Evolutionary conservation across 768 basidiomycete species (phyloP).

Genomic region (Suillus tomentosus): DNA sequence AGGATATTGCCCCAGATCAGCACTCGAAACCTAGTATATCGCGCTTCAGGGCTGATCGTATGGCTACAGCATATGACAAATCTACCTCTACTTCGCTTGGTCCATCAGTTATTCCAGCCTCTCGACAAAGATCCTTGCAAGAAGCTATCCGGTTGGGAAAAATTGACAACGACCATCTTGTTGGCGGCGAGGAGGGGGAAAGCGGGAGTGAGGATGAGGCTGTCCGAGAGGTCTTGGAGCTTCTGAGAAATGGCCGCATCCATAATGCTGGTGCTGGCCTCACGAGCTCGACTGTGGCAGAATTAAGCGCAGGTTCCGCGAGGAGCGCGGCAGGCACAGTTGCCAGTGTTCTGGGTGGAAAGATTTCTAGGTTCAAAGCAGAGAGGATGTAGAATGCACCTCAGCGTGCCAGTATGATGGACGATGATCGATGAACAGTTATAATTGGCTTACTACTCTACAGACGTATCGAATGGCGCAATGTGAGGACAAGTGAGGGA

Average conservation of each 20-base stretch:
- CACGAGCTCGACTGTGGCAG: slow-evolving; percentile 19
- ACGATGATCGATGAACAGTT: not conserved
- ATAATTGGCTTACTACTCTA: not conserved
- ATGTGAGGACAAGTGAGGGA: too few relatives aligned
- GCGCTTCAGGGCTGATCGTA: slow-evolving; percentile 61
- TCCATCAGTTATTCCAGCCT: slow-evolving; percentile 44
- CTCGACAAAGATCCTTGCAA: slow-evolving; percentile 50
- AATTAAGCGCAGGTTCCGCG: slow-evolving; percentile 8
- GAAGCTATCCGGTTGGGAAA: slow-evolving; percentile 58
- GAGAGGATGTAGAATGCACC: slow-evolving; percentile 22
- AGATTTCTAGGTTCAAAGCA: slow-evolving; percentile 39
- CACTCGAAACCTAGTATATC: slow-evolving; percentile 56
- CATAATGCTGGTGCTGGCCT: slow-evolving; percentile 52
- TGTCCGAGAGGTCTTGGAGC: slow-evolving; percentile 51
- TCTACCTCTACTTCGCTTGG: slow-evolving; percentile 44
- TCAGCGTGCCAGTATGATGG: not conserved
- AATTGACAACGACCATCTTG: slow-evolving; percentile 50
- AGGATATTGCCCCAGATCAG: slow-evolving; percentile 47
- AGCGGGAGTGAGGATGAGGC: slow-evolving; percentile 56
- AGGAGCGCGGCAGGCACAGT: not conserved
- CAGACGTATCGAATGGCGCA: not conserved
- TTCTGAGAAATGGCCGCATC: slow-evolving; percentile 48
- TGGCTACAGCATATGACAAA: slow-evolving; percentile 51
- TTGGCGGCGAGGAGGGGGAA: slow-evolving; percentile 51
- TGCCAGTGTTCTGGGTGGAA: slow-evolving; percentile 9